Evolutionary conservation across 192 early-diverging fungal species (phyloP), one percentile per base, ranked within the genome.

Genomic region (Gaertneriomyces semiglobifer): DNA sequence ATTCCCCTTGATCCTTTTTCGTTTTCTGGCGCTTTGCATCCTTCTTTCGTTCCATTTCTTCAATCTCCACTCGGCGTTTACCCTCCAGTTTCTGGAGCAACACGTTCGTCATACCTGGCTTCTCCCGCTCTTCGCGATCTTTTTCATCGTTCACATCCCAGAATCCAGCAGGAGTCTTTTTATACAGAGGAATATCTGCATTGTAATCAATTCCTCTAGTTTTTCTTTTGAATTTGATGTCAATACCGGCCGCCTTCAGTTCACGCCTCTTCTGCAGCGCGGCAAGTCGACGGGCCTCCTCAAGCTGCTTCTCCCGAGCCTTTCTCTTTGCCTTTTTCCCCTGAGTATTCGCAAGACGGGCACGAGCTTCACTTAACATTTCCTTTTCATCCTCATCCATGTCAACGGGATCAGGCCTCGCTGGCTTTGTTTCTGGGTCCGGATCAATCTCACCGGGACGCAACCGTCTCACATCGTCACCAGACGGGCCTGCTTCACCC

Each of bases 311-410:
- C 75, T 99, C 96, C 64, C 96, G 87, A 10, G 96, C 96, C 83
- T 97, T 99, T 72, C 96, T 87, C 73, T 99, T 99, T 16, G 96
- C 95, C 64, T 99, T 99, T 68, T 99, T 99, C 56, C 96, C 96
- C 74, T 98, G 95, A 6, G 96, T 99, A 74, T 99, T 99, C n/a
- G 96, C 96, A 56, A 99, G 80, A 72, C 96, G 84, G 16, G 96
- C 96, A 55, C 96, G 88, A 19, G 96, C 96, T 74, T 99, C 96
- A 4, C 92, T 93, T 19, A 99, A 82, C 96, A 99, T 99, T 75
- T 99, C 96, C 81, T 99, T 99, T 81, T 99, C 95, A 57, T 98
- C 95, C 73, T 97, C 95, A 62, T 98, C 96, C 96, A 98, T 98
- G 71, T 98, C 96, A 3, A 98, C 92, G 10, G 96, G 94, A 75